phyloP scores from a whole-genome alignment of 768 basidiomycete species.

The Macrolepiota fuliginosa region DNA sequence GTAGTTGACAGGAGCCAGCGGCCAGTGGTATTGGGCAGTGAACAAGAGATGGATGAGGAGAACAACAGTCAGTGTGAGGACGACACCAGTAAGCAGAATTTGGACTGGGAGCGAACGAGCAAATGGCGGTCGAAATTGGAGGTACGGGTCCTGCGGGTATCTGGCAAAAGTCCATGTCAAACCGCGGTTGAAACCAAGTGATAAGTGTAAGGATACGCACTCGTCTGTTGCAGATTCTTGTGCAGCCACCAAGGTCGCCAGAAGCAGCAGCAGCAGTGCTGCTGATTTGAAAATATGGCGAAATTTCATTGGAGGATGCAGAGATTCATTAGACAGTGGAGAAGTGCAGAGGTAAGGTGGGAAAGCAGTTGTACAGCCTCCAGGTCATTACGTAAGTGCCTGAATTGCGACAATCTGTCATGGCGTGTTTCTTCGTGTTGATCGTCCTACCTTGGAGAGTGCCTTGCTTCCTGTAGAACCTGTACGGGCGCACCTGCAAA shows the following conservation, averaged over 20 bases:
- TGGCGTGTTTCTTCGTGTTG: background rate
- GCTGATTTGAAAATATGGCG: background rate
- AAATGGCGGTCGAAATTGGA: conserved; percentile 75
- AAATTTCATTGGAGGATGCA: conserved; percentile 1
- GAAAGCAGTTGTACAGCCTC: conserved; percentile 1
- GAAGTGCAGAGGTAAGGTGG: background rate
- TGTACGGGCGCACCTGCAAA: background rate
- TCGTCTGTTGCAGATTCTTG: background rate
- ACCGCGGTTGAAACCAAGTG: background rate
- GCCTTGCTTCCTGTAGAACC: background rate
- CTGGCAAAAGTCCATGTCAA: conserved; percentile 5
- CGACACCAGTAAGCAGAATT: conserved; percentile 80
- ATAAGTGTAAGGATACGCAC: background rate
- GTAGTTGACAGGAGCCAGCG: conserved; percentile 91
- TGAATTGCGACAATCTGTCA: background rate
- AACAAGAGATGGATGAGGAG: conserved; percentile 92
- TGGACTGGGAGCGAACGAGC: conserved; percentile 90
- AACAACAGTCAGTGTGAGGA: conserved; percentile 79
- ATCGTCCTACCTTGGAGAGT: background rate
- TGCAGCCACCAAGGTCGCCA: background rate
- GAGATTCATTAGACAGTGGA: background rate
- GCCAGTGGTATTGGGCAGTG: conserved; percentile 95
- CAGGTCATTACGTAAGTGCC: background rate
- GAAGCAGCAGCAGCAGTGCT: background rate
- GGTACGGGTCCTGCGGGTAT: conserved; percentile 62